Conservation (phyloP, 2,329 filamentous ascomycete genomes). For the Cytospora leucostoma region DNA sequence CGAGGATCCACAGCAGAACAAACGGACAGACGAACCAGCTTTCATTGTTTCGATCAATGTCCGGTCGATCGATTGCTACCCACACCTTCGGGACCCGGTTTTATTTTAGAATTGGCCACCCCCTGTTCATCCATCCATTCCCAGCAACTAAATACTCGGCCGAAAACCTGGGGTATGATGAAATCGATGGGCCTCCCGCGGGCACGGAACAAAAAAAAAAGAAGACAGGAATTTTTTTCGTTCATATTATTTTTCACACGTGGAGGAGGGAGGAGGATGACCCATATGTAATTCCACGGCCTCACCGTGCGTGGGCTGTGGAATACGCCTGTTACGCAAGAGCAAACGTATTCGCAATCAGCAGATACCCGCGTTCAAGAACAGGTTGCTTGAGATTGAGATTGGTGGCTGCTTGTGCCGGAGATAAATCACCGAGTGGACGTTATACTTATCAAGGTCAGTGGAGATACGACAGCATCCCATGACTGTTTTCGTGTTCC, state of each 20-base stretch:
- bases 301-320: background rate
- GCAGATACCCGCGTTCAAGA: background rate
- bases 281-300: background rate
- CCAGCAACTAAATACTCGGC: slow-evolving; percentile 3
- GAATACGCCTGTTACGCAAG: background rate
- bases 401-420: background rate
- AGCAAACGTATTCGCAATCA: background rate
- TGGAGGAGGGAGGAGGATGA: background rate
- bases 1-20: slow-evolving; percentile 1
- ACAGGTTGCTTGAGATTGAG: background rate
- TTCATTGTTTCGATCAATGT: too few relatives aligned
- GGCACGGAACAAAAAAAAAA: slow-evolving; percentile 10
- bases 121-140: slow-evolving; percentile 24
- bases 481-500: slow-evolving; percentile 6
- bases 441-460: background rate
- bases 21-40: background rate
- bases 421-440: background rate
- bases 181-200: slow-evolving; percentile 7
- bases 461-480: slow-evolving; percentile 3
- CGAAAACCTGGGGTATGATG: slow-evolving; percentile 22
- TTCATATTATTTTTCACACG: too few relatives aligned
- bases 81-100: slow-evolving; percentile 6
- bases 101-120: slow-evolving; percentile 27
- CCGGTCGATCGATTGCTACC: background rate
- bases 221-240: background rate